Base-by-base conservation (phyloP, 1,284 basidiomycete genomes). In the Caloboletus firmus region DNA sequence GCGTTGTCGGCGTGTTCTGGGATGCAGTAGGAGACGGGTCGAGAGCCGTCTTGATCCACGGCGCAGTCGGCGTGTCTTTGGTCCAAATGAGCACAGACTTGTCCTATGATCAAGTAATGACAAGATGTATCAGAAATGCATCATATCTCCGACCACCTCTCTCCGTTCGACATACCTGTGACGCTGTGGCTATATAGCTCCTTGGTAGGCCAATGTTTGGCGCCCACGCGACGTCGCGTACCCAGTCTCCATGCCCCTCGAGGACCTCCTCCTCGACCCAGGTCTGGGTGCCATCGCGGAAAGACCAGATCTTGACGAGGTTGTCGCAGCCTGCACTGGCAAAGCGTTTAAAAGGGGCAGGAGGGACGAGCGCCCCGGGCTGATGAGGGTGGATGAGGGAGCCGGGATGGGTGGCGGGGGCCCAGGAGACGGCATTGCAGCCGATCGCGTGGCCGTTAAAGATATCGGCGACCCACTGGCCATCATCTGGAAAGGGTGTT, bases 351-450 rank as follows among this genome's bases (percentile, higher is more conserved):
- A 87, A 80, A 35, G 80, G 74, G 18, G 78, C 71, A 0, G 75
- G 70, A 31, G 75, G 73, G 3, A 71, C 58, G 24, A 74, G 69
- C 15, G 73, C 62, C 26, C 74, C 74, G 1, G 70, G 72, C 63
- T 73, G 79, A 61, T 80, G 76, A 11, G 87, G 84, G 1, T 83
- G 79, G 61, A 91, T 87, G 51, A 95, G 85, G 6, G 91, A 91
- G 44, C 91, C 91, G 3, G 93, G 91, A 45, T 88, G 81, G 35
- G 85, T 83, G n/a, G 94, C 93, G 1, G 96, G 96, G 0, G 95
- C 94, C 97, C 96, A 99, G 6, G 95, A 96, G 49, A 99, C 90
- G 47, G 95, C 93, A 68, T 98, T 98, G 74, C 94, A 97, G 42
- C 95, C 95, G 51, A 96, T 95, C 1, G 93, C 91, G 69, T 99